Percentiles rank a stretch among this genome's conserved stretches.
These are phyloP conservation scores for Xylariaceae sp. DNA, from an alignment of 2,329 filamentous ascomycete species.

Conservation along the genomic window DNA sequence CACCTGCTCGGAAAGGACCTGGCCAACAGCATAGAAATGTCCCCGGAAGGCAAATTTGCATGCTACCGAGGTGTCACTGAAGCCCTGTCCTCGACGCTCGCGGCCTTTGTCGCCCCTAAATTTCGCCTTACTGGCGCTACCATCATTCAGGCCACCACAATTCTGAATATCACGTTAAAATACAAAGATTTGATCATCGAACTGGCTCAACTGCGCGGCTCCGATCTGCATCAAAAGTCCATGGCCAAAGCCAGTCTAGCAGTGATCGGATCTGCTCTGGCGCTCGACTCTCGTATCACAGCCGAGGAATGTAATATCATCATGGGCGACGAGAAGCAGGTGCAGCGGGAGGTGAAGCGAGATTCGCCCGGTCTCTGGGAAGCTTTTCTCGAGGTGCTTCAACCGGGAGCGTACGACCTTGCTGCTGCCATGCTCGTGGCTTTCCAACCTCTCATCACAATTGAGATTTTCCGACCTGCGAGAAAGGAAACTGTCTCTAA, in stretches of 20 bases:
- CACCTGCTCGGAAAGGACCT: conserved; percentile 66
- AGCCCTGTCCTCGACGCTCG: conserved; percentile 55
- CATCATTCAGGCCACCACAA: conserved; percentile 61
- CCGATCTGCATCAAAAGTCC: conserved; percentile 48
- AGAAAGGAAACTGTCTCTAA: conserved; percentile 43
- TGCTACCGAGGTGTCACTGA: conserved; percentile 65
- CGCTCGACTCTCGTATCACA: conserved; percentile 69
- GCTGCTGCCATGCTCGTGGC: conserved; percentile 72
- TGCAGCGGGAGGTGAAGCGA: conserved; percentile 66
- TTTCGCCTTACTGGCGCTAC: conserved; percentile 49
- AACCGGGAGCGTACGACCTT: conserved; percentile 66
- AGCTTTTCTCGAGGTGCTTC: conserved; percentile 66
- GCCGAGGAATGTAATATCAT: conserved; percentile 68
- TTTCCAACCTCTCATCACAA: conserved; percentile 65
- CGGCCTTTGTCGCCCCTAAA: conserved; percentile 51
- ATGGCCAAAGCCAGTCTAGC: conserved; percentile 56
- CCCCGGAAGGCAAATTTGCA: conserved; percentile 56
- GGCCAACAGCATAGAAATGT: conserved; percentile 51
- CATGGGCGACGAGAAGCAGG: conserved; percentile 50
- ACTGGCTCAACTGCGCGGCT: conserved; percentile 47
- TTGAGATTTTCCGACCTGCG: conserved; percentile 68
- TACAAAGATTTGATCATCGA: conserved; percentile 60
- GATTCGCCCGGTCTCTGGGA: conserved; percentile 79
- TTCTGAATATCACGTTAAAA: conserved; percentile 63
- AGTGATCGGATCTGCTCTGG: conserved; percentile 64